Base-by-base conservation (phyloP, 768 basidiomycete species). In the Serendipita vermifera region DNA sequence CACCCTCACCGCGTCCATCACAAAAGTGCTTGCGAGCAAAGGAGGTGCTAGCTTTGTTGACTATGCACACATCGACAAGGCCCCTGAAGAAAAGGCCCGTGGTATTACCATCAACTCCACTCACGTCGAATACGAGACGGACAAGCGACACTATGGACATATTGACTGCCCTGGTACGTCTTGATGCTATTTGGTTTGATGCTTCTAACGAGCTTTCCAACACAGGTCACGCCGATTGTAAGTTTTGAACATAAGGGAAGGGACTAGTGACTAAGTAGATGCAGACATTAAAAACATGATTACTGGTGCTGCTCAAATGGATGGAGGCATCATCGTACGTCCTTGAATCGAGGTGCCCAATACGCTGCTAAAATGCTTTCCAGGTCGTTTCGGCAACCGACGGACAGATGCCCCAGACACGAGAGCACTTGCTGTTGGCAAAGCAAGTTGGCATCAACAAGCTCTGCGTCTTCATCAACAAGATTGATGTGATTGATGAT, bases 71-170 rank as follows among this genome's bases (percentile, higher is more conserved):
- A 99, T 99, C 64, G 96, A 99, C 85, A 97, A 88, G 76, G 96
- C 96, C 6, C 96, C 96, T 2, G 96, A 99, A 72, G 96, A 99
- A 75, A 94, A 91, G 72, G 94, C 94, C 59, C 89, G 96, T 68
- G 96, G 96, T 71, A 99, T 99, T 72, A 99, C 96, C 59, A 99
- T 99, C 71, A 92, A 94, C 71, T 94, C 96, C 20, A 81, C 96
- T 54, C 96, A 99, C 68, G 92, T 99, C 68, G 96, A 99, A 69
- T 99, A 99, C 68, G 92, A 98, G 76, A 94, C 94, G 33, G 74
- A 74, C 15, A 73, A 69, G 33, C 80, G 94, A 56, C 94, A 97
- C 67, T 98, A 98, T 63, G 94, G 93, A 24, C 94, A 98, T 69
- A 94, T 98, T 66, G 94, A 98, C 72, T 98, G 93, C 72, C 90